Percentiles rank a stretch among this genome's conserved stretches.
These are phyloP conservation scores for Solanum virginianum DNA, from an alignment of 257 asterid genomes.

Conservation along the genomic window DNA sequence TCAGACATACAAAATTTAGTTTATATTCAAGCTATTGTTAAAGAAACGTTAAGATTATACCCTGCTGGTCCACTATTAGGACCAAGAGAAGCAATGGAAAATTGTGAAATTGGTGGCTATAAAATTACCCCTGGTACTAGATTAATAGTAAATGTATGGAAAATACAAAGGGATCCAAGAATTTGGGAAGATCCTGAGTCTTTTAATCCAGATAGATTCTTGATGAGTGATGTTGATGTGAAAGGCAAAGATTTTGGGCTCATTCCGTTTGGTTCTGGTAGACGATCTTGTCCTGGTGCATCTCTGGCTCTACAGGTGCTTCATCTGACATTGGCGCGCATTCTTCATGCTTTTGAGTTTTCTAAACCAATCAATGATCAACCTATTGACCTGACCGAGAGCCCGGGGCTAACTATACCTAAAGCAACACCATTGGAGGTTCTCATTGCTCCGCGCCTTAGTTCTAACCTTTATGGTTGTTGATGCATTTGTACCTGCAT, in stretches of 20 bases:
- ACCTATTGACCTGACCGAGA: slow-evolving; percentile 36
- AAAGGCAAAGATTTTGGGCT: slow-evolving; percentile 28
- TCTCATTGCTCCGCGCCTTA: slow-evolving; percentile 20
- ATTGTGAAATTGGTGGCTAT: slow-evolving; percentile 33
- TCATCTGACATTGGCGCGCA: slow-evolving; percentile 19
- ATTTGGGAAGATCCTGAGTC: slow-evolving; percentile 34
- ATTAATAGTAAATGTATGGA: slow-evolving; percentile 31
- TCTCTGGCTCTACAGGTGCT: slow-evolving; percentile 13
- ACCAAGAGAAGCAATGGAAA: slow-evolving; percentile 12
- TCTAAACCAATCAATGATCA: slow-evolving; percentile 3
- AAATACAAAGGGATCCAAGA: slow-evolving; percentile 33
- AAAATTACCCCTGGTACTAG: slow-evolving; percentile 30
- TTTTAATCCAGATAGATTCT: slow-evolving; percentile 42
- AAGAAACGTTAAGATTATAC: slow-evolving; percentile 38
- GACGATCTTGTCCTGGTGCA: slow-evolving; percentile 31
- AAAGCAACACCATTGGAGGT: slow-evolving; percentile 33
- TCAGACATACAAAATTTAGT: slow-evolving; percentile 23
- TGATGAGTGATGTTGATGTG: slow-evolving; percentile 17
- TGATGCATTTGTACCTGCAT: neutral
- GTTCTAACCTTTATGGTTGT: slow-evolving; percentile 5
- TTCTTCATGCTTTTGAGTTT: slow-evolving; percentile 33
- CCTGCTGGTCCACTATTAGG: slow-evolving; percentile 27
- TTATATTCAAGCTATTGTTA: slow-evolving; percentile 40
- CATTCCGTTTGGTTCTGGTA: slow-evolving; percentile 47
- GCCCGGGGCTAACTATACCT: slow-evolving; percentile 16